Base-by-base conservation (phyloP, 306 rosid species). In the Leucaena leucocephala region DNA sequence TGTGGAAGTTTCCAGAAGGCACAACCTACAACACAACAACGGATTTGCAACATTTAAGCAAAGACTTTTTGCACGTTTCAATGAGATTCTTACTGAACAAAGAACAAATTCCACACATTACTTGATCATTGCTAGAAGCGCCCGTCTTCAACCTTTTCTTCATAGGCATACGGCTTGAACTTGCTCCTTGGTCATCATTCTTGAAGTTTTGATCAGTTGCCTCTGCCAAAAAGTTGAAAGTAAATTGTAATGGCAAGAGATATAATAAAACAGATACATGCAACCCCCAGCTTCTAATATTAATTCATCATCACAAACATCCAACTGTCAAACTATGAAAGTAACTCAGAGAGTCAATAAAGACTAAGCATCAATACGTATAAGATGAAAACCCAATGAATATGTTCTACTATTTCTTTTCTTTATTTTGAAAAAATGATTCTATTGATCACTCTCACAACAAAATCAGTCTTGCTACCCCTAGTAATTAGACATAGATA, bases 121-220 rank as follows among this genome's bases (percentile, higher is more conserved):
- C 97, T 66, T 90, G 88, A 81, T 82, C 86, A 27, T 68, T 81
- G 81, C 66, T 55, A 52, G 84, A 82, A 82, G 77, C 67, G 38
- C 78, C 85, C 50, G 74, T 84, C 89, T 82, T 91, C 80, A 75
- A 76, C 86, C 91, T 85, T 85, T 92, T 92, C 9, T 80, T 68
- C 76, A n/a, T 12, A 21, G 91, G 82, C 68, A 73, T 72, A 81
- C 87, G 15, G 81, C 84, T 72, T 72, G 88, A 79, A 70, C 83
- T 80, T 80, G 85, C 86, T 85, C 67, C 88, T 33, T 67, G 71
- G 57, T 22, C 76, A 62, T 87, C 88, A 59, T 87, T 88, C 81
- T 67, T 84, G 84, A 94, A 94, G 86, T 92, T 94, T 89, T 92
- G 98, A 84, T 87, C 97, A 4, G 87, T 85, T 82, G 85, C 85